Evolutionary conservation across 2,329 filamentous ascomycete species (phyloP), one percentile per base, ranked within the genome.

Genomic region (Talaromyces pinophilus): DNA sequence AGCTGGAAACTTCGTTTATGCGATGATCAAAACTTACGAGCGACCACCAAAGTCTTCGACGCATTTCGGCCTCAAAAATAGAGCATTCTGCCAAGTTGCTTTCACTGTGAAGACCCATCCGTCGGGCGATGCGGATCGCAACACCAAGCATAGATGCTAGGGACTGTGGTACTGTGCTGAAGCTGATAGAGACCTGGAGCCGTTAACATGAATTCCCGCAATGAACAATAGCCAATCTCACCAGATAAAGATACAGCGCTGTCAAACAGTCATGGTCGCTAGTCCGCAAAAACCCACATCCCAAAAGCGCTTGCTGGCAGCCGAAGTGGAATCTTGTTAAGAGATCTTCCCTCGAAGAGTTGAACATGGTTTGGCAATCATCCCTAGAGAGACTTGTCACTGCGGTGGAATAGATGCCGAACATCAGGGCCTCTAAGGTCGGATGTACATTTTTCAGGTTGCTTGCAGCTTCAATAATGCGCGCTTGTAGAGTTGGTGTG

Each of bases 11-110:
- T 74, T 92, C 90, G 65, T 87, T 84, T 44, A 91, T 85, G 25
- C 90, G 87, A 67, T 85, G 82, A 74, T 93, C 90, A 69, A 91
- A 89, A 30, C 87, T 81, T 15, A 89, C 83, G 17, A 93, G 81
- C 38, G 87, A 86, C 89, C 89, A 92, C 90, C 89, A 92, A 1
- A 92, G 79, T 44, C 90, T 83, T 60, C 90, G 85, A n/a, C 89
- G 85, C 76, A 90, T 85, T 77, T 92, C 90, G 3, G 86, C 84
- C 71, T 92, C 89, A 63, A 90, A 38, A 81, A 84, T 3, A 77
- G 73, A 69, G 40, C 70, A 74, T 71, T 73, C 77, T 71, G 68
- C 74, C 71, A 85, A 81, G 1, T 79, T 80, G 1, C 85, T 82
- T 72, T 92, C 89, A 46, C 82, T 84, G 69, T 92, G 87, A n/a